A percentile compares a stretch with the other conserved stretches of the same genome.
Evolutionary conservation across 371 early-diverging fungal genomes (phyloP).

Genomic region (Mucor sp.): DNA sequence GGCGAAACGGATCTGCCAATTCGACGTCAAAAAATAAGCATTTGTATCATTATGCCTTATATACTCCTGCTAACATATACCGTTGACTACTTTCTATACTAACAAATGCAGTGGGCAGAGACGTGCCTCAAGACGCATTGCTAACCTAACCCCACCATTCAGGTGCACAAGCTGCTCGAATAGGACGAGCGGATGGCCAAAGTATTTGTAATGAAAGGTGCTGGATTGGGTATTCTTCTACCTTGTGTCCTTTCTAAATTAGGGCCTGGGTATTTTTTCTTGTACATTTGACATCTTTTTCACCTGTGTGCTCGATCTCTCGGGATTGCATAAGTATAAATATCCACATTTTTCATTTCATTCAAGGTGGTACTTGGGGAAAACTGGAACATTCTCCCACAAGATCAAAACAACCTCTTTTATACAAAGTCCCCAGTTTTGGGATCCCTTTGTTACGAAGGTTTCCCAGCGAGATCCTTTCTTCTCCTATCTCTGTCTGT

Average conservation of each 20-base stretch:
- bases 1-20: not conserved
- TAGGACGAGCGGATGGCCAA: not conserved
- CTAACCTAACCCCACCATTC: not conserved
- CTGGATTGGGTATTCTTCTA: constrained; percentile 18
- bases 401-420: not conserved
- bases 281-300: not conserved
- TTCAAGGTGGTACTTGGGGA: not conserved
- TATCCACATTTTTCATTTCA: not conserved
- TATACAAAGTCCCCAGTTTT: not conserved
- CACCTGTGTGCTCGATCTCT: not conserved
- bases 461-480: not conserved
- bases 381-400: not conserved
- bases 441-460: not conserved
- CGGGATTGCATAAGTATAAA: not conserved
- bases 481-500: not conserved
- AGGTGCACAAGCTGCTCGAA: not conserved
- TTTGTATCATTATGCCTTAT: not conserved
- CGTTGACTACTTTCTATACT: constrained; percentile 12
- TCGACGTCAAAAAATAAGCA: not conserved
- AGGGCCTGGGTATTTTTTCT: constrained; percentile 15
- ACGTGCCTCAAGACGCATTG: not conserved
- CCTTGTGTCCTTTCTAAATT: constrained; percentile 23
- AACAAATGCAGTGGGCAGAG: constrained; percentile 5
- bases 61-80: constrained; percentile 8
- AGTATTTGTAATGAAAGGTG: constrained; percentile 12